phyloP scores from a whole-genome alignment of 1,284 basidiomycete species.

The Phellopilus nigrolimitatus region DNA sequence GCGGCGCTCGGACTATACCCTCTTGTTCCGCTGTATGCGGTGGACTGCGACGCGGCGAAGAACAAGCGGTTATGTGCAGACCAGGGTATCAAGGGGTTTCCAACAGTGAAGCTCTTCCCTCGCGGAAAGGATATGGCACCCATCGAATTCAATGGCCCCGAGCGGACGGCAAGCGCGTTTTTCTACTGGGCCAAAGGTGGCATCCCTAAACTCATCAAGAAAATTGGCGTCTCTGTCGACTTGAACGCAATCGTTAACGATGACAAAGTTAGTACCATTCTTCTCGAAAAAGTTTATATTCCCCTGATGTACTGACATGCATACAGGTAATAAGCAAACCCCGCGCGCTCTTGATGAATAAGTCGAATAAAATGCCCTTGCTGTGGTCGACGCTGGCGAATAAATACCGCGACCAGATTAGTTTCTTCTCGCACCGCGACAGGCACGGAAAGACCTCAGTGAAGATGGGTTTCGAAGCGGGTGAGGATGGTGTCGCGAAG shows the following conservation, averaged over 20 bases:
- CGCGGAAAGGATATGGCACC: conserved; percentile 61
- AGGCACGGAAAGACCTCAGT: conserved; percentile 53
- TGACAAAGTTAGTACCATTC: conserved; percentile 41
- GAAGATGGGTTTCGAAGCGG: conserved; percentile 49
- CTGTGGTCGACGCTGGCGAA: conserved; percentile 84
- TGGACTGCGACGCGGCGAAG: conserved; percentile 84
- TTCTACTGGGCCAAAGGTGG: conserved; percentile 74
- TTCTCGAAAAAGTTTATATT: too few relatives aligned
- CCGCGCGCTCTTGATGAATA: conserved; percentile 72
- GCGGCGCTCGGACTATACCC: conserved; percentile 79
- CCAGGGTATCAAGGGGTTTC: conserved; percentile 89
- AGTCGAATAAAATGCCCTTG: conserved; percentile 73
- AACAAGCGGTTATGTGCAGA: conserved; percentile 83
- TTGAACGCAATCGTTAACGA: conserved; percentile 51
- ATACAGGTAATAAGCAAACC: conserved; percentile 52
- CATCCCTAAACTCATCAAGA: conserved; percentile 65
- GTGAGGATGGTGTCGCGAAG: conserved; percentile 53
- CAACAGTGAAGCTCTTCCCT: conserved; percentile 87
- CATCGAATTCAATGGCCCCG: conserved; percentile 63
- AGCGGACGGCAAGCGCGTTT: conserved; percentile 71
- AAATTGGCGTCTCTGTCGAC: conserved; percentile 56
- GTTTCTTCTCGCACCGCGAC: conserved; percentile 68
- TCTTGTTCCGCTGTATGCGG: conserved; percentile 82
- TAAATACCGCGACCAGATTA: conserved; percentile 62
- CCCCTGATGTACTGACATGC: too few relatives aligned